phyloP scores from a whole-genome alignment of 2,329 filamentous ascomycete species.

The Teratosphaeria pseudoeucalypti region DNA sequence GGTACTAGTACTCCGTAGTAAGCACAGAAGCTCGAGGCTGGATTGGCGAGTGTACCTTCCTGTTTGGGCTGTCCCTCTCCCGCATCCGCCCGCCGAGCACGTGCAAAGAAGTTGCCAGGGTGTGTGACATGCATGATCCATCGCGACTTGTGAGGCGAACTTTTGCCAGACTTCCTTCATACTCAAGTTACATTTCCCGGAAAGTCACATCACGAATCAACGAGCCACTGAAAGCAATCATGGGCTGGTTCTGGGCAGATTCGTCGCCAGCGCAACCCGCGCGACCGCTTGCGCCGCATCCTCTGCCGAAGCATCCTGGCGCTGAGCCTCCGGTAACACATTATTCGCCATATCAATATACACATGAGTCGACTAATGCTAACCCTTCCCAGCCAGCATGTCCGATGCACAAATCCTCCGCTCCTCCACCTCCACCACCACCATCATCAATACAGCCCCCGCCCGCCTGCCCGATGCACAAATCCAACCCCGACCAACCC shows the following conservation, averaged over 20 bases:
- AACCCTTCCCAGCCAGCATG: conserved; percentile 47
- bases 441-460: conserved; percentile 22
- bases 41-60: neutral
- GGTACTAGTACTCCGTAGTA: neutral
- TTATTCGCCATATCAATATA: conserved; percentile 5
- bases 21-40: neutral
- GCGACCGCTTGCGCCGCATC: conserved; percentile 35
- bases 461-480: conserved; percentile 33
- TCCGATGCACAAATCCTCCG: conserved; percentile 52
- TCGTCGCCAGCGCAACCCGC: conserved; percentile 30
- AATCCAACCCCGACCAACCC: neutral
- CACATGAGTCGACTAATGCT: neutral
- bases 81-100: neutral
- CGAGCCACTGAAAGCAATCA: conserved; percentile 21
- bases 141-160: neutral
- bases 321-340: conserved; percentile 46
- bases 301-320: conserved; percentile 33
- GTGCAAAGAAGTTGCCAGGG: neutral
- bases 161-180: neutral
- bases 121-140: neutral
- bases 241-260: conserved; percentile 67
- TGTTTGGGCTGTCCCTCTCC: neutral
- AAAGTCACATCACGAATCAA: neutral
- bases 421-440: conserved; percentile 12
- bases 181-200: neutral